phyloP scores from a whole-genome alignment of 1,284 basidiomycete species.

The Puccinia coronata region DNA sequence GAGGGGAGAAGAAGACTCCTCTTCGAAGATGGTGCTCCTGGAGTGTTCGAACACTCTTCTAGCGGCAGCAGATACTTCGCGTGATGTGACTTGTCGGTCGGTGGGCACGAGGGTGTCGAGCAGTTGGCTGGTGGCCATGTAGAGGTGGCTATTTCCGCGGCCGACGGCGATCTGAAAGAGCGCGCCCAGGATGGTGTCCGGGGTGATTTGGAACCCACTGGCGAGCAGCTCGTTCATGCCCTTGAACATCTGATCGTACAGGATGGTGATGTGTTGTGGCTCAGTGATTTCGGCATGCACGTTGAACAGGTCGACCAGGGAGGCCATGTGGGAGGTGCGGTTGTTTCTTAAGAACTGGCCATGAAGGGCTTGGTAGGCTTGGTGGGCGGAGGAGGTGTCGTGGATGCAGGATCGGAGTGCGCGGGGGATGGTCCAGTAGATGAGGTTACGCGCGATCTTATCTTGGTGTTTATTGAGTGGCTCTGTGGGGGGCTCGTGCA shows the following conservation, averaged over 20 bases:
- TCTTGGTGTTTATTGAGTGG: conserved; percentile 11
- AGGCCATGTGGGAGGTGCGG: conserved; percentile 34
- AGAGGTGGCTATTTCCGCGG: conserved; percentile 1
- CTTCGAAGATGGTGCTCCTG: conserved; percentile 15
- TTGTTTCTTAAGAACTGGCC: conserved; percentile 26
- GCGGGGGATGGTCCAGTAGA: conserved; percentile 33
- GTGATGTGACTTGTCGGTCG: background rate
- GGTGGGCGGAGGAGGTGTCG: conserved; percentile 7
- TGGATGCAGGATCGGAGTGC: conserved; percentile 18
- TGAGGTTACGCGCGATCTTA: conserved; percentile 29
- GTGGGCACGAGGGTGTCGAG: conserved; percentile 10
- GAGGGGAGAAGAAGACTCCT: conserved; percentile 4
- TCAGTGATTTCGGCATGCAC: conserved; percentile 5
- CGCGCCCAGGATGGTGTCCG: conserved; percentile 19
- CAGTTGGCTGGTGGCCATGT: conserved; percentile 5
- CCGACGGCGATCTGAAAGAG: conserved; percentile 34
- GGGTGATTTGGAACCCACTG: conserved; percentile 14
- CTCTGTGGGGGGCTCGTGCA: background rate
- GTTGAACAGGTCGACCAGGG: conserved; percentile 25
- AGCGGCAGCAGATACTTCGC: conserved; percentile 14
- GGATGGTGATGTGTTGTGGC: conserved; percentile 20
- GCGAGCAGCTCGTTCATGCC: conserved; percentile 3
- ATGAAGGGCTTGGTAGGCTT: conserved; percentile 3
- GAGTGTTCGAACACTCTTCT: conserved; percentile 16
- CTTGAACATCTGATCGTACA: conserved; percentile 19